phyloP scores from a whole-genome alignment of 257 asterid species.

The Anisodus tanguticus region DNA sequence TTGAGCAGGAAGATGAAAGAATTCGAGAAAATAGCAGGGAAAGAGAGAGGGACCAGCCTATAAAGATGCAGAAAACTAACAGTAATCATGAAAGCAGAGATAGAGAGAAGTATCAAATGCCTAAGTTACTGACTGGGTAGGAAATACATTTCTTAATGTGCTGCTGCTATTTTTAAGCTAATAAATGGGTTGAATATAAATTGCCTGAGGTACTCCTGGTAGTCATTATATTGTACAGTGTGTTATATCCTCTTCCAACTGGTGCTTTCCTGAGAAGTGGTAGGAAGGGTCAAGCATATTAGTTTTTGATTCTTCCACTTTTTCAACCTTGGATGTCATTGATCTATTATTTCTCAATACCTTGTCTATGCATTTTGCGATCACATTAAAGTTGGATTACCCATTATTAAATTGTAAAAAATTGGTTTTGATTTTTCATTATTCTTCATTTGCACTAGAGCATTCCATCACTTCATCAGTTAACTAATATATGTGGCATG shows the following conservation, averaged over 20 bases:
- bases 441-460: background rate
- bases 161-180: conserved; percentile 9
- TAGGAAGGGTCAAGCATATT: conserved; percentile 3
- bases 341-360: background rate
- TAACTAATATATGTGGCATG: conserved; percentile 4
- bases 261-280: background rate
- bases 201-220: background rate
- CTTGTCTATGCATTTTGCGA: background rate
- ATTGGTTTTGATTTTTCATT: background rate
- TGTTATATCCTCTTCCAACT: background rate
- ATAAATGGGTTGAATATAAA: background rate
- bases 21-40: conserved; percentile 58
- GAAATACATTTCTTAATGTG: conserved; percentile 21
- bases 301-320: background rate
- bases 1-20: conserved; percentile 56
- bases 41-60: conserved; percentile 53
- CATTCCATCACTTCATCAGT: no score
- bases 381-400: background rate
- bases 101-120: conserved; percentile 50
- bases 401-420: background rate
- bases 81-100: conserved; percentile 52
- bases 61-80: conserved; percentile 55
- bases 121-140: conserved; percentile 53
- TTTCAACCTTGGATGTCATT: background rate
- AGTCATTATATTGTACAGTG: background rate